Conservation (phyloP, 208 protist species). For the Acanthamoeba royreba region DNA sequence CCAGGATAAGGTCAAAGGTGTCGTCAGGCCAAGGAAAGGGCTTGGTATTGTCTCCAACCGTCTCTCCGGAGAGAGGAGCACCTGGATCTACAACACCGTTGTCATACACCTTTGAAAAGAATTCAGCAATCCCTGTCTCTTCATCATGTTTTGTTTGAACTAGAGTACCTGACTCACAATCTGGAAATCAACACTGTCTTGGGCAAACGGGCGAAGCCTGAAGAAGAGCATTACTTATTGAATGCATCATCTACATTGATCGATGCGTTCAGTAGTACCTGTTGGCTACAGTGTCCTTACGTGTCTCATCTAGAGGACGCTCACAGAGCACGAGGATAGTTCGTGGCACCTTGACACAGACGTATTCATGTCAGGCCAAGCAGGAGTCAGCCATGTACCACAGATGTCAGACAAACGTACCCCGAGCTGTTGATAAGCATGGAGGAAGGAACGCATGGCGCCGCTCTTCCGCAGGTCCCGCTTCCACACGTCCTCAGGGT, state of each 20-base stretch:
- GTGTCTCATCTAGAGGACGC: background rate
- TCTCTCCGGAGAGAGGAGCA: background rate
- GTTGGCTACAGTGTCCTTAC: background rate
- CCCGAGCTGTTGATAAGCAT: constrained; percentile 1
- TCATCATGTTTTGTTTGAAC: too few species aligned
- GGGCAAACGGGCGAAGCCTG: background rate
- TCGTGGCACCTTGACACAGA: background rate
- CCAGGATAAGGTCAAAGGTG: constrained; percentile 25
- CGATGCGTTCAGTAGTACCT: background rate
- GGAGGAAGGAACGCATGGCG: constrained; percentile 10
- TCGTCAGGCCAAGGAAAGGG: constrained; percentile 6
- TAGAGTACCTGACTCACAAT: background rate
- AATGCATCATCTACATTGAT: background rate
- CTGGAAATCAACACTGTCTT: background rate
- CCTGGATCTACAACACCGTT: background rate
- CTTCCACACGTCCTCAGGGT: background rate
- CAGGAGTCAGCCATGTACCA: background rate
- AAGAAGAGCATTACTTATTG: background rate
- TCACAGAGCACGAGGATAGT: background rate
- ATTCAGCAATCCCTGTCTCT: background rate
- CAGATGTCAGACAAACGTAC: background rate
- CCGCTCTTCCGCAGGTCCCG: background rate
- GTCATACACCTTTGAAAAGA: background rate
- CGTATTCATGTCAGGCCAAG: background rate
- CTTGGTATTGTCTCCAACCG: constrained; percentile 18